Evolutionary conservation across 2,329 filamentous ascomycete genomes (phyloP).

Genomic region (Penicillium sp.): DNA sequence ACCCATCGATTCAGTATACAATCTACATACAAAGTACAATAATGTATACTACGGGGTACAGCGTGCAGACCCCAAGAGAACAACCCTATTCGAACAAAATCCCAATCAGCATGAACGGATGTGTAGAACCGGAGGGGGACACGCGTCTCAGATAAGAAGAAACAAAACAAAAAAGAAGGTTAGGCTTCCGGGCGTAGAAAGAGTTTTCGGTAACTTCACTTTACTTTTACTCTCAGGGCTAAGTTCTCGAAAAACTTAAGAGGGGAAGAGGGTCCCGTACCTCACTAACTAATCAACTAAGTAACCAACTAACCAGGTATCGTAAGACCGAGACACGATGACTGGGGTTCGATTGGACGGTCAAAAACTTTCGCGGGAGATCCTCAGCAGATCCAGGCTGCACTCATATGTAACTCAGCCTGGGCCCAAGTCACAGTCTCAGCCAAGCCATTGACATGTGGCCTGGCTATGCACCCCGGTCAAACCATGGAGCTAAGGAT

Average conservation of each 20-base stretch:
- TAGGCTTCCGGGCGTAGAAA: slow-evolving; percentile 20
- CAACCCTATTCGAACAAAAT: background rate
- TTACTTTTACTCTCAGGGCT: slow-evolving; percentile 6
- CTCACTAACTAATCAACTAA: background rate
- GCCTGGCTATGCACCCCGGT: slow-evolving; percentile 6
- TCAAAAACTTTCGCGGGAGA: slow-evolving; percentile 37
- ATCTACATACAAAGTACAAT: background rate
- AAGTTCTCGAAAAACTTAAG: background rate
- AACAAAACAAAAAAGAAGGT: slow-evolving; percentile 10
- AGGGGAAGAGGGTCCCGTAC: slow-evolving; percentile 25
- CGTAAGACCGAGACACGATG: background rate
- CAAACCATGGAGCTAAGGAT: slow-evolving; percentile 1
- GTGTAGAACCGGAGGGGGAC: slow-evolving; percentile 9
- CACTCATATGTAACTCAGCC: background rate
- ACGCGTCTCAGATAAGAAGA: slow-evolving; percentile 5
- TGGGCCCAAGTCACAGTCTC: background rate
- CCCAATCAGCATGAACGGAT: slow-evolving; percentile 18
- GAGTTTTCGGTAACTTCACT: slow-evolving; percentile 25
- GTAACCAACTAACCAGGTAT: background rate
- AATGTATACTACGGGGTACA: background rate
- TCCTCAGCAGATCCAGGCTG: slow-evolving; percentile 35
- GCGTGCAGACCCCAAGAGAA: too few relatives aligned
- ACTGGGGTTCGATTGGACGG: slow-evolving; percentile 26
- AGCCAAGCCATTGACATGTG: slow-evolving; percentile 4
- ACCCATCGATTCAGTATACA: background rate